Conservation (phyloP, 768 basidiomycete genomes). For the Boletus subcaerulescens region DNA sequence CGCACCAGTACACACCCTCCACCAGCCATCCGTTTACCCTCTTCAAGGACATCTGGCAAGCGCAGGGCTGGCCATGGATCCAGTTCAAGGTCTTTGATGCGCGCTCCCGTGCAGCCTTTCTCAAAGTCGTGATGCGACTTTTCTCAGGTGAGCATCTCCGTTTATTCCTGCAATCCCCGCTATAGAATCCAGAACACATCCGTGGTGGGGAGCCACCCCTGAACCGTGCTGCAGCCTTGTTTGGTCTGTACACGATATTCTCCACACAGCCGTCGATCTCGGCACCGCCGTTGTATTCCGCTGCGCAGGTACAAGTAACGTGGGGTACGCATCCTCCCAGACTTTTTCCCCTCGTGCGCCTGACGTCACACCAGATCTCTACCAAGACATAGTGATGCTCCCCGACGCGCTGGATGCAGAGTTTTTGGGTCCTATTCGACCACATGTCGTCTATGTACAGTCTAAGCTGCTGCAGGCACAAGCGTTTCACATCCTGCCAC, state of each 20-base stretch:
- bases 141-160: conserved; percentile 55
- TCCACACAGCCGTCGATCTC: conserved; percentile 60
- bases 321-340: conserved; percentile 40
- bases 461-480: conserved; percentile 44
- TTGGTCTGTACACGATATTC: conserved; percentile 69
- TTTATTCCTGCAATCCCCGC: neutral
- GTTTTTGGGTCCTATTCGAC: conserved; percentile 44
- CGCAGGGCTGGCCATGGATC: conserved; percentile 70
- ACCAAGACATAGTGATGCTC: conserved; percentile 46
- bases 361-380: conserved; percentile 48
- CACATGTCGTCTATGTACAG: conserved; percentile 49
- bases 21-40: conserved; percentile 52
- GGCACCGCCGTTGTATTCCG: conserved; percentile 46
- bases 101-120: conserved; percentile 60
- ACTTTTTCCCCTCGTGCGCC: neutral
- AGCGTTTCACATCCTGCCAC: conserved; percentile 62
- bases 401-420: conserved; percentile 43
- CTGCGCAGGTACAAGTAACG: conserved; percentile 60
- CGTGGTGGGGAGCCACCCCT: conserved; percentile 49
- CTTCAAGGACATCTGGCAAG: conserved; percentile 70
- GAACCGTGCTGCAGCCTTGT: conserved; percentile 57
- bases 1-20: conserved; percentile 42
- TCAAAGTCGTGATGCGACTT: conserved; percentile 56
- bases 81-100: conserved; percentile 74
- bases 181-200: conserved; percentile 47